A percentile compares a stretch with the other conserved stretches of the same genome.
These are phyloP conservation scores for Sophora flavescens DNA, from an alignment of 306 rosid species.

Conservation along the genomic window DNA sequence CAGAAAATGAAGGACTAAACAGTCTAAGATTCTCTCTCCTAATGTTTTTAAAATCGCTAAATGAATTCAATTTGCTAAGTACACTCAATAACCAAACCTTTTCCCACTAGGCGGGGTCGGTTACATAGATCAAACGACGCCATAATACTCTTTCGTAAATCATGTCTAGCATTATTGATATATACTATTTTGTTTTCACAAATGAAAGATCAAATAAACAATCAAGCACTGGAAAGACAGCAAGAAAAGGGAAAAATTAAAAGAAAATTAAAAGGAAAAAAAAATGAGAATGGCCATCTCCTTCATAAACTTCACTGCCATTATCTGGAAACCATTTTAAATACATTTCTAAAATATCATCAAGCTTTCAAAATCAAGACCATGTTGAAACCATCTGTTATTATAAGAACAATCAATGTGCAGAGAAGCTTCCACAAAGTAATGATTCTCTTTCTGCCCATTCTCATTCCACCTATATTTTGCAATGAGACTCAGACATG, in stretches of 20 bases:
- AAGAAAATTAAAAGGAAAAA: neutral
- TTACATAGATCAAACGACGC: no score
- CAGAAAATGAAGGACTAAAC: neutral
- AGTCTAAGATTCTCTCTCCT: neutral
- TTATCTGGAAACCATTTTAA: neutral
- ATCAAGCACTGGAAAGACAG: neutral
- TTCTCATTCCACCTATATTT: constrained; percentile 4
- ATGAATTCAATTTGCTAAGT: neutral
- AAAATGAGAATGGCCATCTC: neutral
- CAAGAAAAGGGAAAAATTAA: neutral
- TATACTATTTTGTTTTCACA: neutral
- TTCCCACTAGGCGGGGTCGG: no score
- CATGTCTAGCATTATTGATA: neutral
- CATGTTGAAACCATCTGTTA: neutral
- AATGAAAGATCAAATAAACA: neutral
- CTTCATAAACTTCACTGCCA: neutral
- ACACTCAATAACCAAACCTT: no score
- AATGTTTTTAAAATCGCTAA: neutral
- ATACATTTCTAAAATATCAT: neutral
- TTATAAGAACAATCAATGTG: neutral
- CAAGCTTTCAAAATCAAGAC: constrained; percentile 7
- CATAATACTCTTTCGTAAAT: no score
- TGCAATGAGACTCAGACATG: neutral
- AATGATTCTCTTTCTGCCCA: neutral
- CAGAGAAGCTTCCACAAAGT: neutral